Evolutionary conservation across 2,329 filamentous ascomycete species (phyloP).

Genomic region (Sporothrix luriei): DNA sequence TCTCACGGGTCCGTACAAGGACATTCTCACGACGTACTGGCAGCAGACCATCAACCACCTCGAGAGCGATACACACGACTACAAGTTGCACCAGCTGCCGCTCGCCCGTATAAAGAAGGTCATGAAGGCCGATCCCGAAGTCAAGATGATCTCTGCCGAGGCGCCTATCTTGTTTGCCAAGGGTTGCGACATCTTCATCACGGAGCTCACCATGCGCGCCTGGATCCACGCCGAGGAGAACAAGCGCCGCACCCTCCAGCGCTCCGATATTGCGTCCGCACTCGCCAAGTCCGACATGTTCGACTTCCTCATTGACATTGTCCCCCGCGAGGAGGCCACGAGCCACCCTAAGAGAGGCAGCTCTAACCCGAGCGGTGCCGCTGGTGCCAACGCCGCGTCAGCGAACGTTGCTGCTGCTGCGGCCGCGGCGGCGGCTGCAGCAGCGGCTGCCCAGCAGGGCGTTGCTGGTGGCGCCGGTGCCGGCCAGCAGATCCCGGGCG

Average conservation of each 20-base stretch:
- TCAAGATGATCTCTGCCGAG: slow-evolving; percentile 99
- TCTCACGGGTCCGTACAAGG: slow-evolving; percentile 86
- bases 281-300: slow-evolving; percentile 99
- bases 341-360: slow-evolving; percentile 77
- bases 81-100: slow-evolving; percentile 95
- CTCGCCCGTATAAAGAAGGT: slow-evolving; percentile 99
- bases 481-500: slow-evolving; percentile 56
- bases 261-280: slow-evolving; percentile 94
- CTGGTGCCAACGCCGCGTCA: slow-evolving; percentile 55
- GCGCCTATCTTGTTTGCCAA: slow-evolving; percentile 97
- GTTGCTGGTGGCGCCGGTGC: slow-evolving; percentile 54
- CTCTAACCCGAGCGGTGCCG: slow-evolving; percentile 41
- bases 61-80: slow-evolving; percentile 93
- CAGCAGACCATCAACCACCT: slow-evolving; percentile 96
- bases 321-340: slow-evolving; percentile 89
- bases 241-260: slow-evolving; percentile 91
- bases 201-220: slow-evolving; percentile 96
- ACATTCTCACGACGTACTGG: slow-evolving; percentile 98
- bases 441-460: slow-evolving; percentile 45
- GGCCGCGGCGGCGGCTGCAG: slow-evolving; percentile 32
- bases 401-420: slow-evolving; percentile 45
- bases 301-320: slow-evolving; percentile 98
- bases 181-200: slow-evolving; percentile 98
- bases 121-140: slow-evolving; percentile 98
- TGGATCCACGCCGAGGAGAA: slow-evolving; percentile 99